Evolutionary conservation across 192 early-diverging fungal genomes (phyloP), one percentile per base, ranked within the genome.

Genomic region (Coemansia sp.): DNA sequence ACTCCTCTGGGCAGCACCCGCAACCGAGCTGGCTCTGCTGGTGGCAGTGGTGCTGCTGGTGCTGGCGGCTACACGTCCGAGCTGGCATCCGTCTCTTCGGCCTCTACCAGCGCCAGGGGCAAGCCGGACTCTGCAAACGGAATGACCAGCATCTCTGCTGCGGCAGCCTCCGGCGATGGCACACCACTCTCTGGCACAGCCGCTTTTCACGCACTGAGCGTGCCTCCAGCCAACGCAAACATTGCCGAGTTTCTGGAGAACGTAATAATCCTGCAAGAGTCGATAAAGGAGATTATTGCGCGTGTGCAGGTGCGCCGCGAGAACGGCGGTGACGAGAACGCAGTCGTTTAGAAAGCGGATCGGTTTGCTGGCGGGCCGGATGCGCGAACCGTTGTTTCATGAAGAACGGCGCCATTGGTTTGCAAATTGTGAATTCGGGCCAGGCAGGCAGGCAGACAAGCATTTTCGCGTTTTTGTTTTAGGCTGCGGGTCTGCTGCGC

Each of bases 201-300:
- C 0, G 63, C 78, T 33, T 66, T 64, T 52, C 75, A 83, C 21
- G 65, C 75, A 26, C 68, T 83, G 51, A 72, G 68, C 26, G 62
- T 71, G 14, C 80, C 80, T 36, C 80, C 76, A 4, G 73, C 70
- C 38, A 79, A 84, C 24, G 77, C 77, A 20, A 79, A 73, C 44
- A 64, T 77, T 30, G 68, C 83, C 33, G 75, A 80, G 75, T 84
- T 96, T 62, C 75, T 94, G 24, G 94, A 93, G 60, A 98, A 98
- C 78, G 92, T 94, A 26, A 89, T 98, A 24, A 92, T 95, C 41
- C 66, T 98, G 64, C 92, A 98, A 62, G 96, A 98, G 76, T 89
- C 90, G 18, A 90, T 93, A 44, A 98, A 98, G 68, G 96, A 98
- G 76, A 83, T 96, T 10, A 86, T 95, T 10, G 91, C 94, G 18